phyloP scores from a whole-genome alignment of 768 basidiomycete species.

The Tremella fuciformis region DNA sequence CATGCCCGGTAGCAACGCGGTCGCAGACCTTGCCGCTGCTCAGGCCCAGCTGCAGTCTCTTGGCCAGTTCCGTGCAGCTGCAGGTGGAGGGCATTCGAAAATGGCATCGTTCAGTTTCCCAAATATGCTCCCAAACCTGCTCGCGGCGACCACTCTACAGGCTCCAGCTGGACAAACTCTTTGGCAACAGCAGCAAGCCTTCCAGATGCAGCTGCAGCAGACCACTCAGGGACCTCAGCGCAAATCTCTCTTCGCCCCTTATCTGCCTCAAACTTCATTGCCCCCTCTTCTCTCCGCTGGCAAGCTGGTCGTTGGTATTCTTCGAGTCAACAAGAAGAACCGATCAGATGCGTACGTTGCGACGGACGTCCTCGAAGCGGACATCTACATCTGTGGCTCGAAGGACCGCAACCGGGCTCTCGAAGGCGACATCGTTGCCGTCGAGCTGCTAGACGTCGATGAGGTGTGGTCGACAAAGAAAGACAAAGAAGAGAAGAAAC shows the following conservation, averaged over 20 bases:
- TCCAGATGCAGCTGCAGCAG: conserved; percentile 89
- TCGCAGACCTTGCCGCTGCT: conserved; percentile 86
- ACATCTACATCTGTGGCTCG: conserved; percentile 98
- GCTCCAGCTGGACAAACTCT: conserved; percentile 72
- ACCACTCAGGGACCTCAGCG: conserved; percentile 80
- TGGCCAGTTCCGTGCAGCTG: conserved; percentile 94
- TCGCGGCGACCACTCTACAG: conserved; percentile 87
- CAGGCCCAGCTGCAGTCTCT: conserved; percentile 94
- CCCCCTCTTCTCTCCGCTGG: conserved; percentile 95
- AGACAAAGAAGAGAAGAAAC: conserved; percentile 99
- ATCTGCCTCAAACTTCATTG: conserved; percentile 94
- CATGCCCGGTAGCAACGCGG: conserved; percentile 22
- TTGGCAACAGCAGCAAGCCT: conserved; percentile 89
- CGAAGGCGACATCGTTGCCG: conserved; percentile 94
- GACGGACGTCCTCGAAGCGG: conserved; percentile 95
- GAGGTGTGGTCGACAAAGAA: conserved; percentile 95
- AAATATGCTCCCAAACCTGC: conserved; percentile 95
- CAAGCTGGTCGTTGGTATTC: conserved; percentile 92
- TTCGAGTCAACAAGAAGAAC: conserved; percentile 97
- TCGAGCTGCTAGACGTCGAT: conserved; percentile 95
- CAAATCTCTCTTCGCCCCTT: conserved; percentile 97
- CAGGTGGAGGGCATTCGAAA: conserved; percentile 77
- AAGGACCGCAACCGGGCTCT: conserved; percentile 97
- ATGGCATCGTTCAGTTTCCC: conserved; percentile 98
- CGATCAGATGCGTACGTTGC: conserved; percentile 98